These are phyloP conservation scores for Penicillium aurantiogriseum DNA, from an alignment of 2,329 filamentous ascomycete species.

Conservation along the genomic window DNA sequence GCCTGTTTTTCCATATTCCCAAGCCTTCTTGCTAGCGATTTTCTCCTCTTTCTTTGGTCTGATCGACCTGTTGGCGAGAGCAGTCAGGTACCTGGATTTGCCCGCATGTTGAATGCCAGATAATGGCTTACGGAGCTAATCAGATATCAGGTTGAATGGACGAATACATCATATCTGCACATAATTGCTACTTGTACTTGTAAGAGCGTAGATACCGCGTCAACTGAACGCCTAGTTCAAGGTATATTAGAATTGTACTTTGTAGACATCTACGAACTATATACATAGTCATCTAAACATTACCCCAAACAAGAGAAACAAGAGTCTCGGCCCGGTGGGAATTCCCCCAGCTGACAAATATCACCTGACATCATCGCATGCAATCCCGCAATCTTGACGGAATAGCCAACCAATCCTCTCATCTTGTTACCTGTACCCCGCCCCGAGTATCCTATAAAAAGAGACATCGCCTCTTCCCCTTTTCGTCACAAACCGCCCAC, in stretches of 20 bases:
- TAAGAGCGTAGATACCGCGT: not conserved
- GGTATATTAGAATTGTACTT: not conserved
- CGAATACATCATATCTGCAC: conserved; percentile 1
- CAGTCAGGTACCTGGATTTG: not conserved
- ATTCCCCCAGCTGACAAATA: conserved; percentile 16
- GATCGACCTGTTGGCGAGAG: not conserved
- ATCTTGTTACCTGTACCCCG: not conserved
- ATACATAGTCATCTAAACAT: not conserved
- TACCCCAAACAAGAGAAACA: not conserved
- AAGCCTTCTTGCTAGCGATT: conserved; percentile 16
- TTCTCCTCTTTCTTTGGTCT: conserved; percentile 6
- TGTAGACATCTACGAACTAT: not conserved
- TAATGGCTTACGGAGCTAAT: not conserved
- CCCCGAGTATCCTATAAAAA: conserved; percentile 8
- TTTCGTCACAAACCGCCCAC: conserved; percentile 37
- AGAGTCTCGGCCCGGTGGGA: not conserved
- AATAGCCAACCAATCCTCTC: not conserved
- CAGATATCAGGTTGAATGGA: conserved; percentile 2
- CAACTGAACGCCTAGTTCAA: not conserved
- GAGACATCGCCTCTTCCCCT: conserved; percentile 35
- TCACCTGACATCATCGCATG: conserved; percentile 26
- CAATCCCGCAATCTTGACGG: conserved; percentile 8
- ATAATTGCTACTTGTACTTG: not conserved
- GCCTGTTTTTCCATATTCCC: conserved; percentile 25
- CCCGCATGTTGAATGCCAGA: not conserved